Percentiles rank a stretch among this genome's conserved stretches.
These are phyloP conservation scores for Myxozyma geophila DNA, from an alignment of 805 yeast genomes.

Conservation along the genomic window DNA sequence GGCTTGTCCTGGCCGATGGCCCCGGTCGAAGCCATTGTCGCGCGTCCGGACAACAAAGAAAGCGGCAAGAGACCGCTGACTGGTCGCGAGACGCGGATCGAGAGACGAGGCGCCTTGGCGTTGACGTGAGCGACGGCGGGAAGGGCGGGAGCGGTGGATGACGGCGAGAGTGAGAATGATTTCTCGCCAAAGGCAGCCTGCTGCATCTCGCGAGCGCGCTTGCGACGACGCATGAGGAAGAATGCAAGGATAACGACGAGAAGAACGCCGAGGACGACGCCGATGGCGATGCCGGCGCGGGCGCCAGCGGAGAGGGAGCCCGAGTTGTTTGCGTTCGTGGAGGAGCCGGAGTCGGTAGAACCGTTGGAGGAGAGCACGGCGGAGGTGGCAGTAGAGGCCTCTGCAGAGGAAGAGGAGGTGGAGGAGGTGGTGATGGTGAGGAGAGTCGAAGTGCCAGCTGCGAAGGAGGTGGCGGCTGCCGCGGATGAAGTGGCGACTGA, in stretches of 20 bases:
- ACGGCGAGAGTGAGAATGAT: background rate
- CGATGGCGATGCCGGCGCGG: slow-evolving; percentile 35
- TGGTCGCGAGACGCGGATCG: slow-evolving; percentile 32
- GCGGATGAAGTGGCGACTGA: slow-evolving; percentile 1
- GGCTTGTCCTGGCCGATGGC: slow-evolving; percentile 20
- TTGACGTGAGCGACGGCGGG: slow-evolving; percentile 18
- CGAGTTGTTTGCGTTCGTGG: slow-evolving; percentile 3
- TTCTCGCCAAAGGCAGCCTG: slow-evolving; percentile 13
- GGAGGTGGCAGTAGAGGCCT: slow-evolving; percentile 47
- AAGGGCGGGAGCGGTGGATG: slow-evolving; percentile 9
- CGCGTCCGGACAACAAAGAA: slow-evolving; percentile 33
- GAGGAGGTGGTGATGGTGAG: background rate
- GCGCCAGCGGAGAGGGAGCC: slow-evolving; percentile 32
- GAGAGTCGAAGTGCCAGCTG: background rate
- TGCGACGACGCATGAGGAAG: slow-evolving; percentile 26
- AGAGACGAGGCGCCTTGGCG: slow-evolving; percentile 30
- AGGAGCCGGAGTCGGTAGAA: slow-evolving; percentile 62
- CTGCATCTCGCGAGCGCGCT: slow-evolving; percentile 7
- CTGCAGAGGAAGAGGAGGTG: slow-evolving; percentile 56
- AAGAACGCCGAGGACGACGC: slow-evolving; percentile 27
- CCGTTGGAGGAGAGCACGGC: slow-evolving; percentile 53
- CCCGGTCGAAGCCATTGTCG: slow-evolving; percentile 26
- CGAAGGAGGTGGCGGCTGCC: slow-evolving; percentile 5
- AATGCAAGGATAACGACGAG: slow-evolving; percentile 23
- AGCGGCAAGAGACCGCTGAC: slow-evolving; percentile 33